Percentiles rank a stretch among this genome's conserved stretches.
Evolutionary conservation across 331 rosid species (phyloP).

Genomic region (Stylosanthes scabra): DNA sequence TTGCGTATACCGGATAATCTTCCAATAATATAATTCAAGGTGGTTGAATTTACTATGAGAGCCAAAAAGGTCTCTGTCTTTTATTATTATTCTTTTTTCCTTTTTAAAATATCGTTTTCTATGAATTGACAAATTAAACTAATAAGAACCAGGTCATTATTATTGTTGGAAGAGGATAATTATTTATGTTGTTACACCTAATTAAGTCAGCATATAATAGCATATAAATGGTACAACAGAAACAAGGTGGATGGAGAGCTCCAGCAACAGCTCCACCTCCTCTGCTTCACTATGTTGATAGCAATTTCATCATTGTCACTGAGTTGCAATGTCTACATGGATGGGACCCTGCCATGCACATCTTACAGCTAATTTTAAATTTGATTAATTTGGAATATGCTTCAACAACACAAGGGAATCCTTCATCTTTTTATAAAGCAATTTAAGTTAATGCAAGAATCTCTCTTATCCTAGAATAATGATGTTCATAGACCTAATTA

Average conservation of each 20-base stretch:
- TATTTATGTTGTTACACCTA: constrained; percentile 1
- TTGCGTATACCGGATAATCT: no score
- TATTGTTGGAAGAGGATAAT: neutral
- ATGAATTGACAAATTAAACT: no score
- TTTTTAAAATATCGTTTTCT: no score
- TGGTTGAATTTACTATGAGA: no score
- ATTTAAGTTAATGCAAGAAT: no score
- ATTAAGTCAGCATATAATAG: constrained; percentile 11
- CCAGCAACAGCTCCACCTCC: constrained; percentile 12
- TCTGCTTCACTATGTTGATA: constrained; percentile 10
- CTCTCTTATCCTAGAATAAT: no score
- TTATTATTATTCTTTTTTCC: no score
- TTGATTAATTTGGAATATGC: constrained; percentile 20
- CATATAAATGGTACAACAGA: constrained; percentile 29
- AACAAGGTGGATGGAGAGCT: neutral
- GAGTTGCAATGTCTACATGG: neutral
- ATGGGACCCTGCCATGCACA: constrained; percentile 28
- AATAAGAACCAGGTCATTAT: neutral
- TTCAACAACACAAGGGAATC: constrained; percentile 12
- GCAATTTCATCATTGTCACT: neutral
- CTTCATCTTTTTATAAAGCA: neutral
- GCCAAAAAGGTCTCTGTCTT: no score
- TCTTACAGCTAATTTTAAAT: constrained; percentile 20
- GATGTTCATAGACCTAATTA: no score
- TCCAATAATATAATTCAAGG: no score